Percentiles rank a stretch among this genome's conserved stretches.
Conservation (phyloP, 805 yeast genomes). For the Candida germanica region DNA sequence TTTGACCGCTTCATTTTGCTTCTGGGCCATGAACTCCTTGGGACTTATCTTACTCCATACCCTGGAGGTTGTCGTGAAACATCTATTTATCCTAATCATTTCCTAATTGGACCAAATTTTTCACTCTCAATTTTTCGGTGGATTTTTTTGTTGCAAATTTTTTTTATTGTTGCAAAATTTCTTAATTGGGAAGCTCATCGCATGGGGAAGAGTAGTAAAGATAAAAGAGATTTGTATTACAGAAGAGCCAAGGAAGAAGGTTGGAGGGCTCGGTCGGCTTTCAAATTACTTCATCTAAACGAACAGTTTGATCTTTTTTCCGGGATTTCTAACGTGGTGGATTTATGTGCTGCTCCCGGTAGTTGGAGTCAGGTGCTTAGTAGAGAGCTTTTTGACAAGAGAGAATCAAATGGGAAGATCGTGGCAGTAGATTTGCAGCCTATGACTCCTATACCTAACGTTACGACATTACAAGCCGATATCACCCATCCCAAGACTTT, state of each 20-base stretch:
- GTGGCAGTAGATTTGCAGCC: slow-evolving; percentile 97
- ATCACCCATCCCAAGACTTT: slow-evolving; percentile 94
- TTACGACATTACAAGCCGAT: slow-evolving; percentile 89
- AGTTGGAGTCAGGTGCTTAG: slow-evolving; percentile 97
- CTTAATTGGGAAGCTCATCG: too few species aligned
- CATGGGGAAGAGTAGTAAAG: slow-evolving; percentile 95
- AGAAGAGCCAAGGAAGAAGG: slow-evolving; percentile 97
- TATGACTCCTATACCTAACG: slow-evolving; percentile 94
- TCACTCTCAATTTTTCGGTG: not conserved
- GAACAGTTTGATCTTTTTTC: slow-evolving; percentile 83
- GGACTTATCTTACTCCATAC: slow-evolving; percentile 19
- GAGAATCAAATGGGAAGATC: slow-evolving; percentile 55
- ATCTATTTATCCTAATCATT: slow-evolving; percentile 5
- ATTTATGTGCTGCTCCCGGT: slow-evolving; percentile 95
- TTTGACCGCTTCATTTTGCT: slow-evolving; percentile 21
- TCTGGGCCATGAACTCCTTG: slow-evolving; percentile 28
- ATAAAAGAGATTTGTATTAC: slow-evolving; percentile 87
- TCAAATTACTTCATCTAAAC: slow-evolving; percentile 84
- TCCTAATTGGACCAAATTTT: slow-evolving; percentile 5
- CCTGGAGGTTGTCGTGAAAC: slow-evolving; percentile 12
- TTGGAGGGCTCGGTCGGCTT: slow-evolving; percentile 96
- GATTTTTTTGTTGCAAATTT: slow-evolving; percentile 1
- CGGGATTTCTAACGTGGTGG: slow-evolving; percentile 81
- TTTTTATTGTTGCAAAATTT: too few species aligned
- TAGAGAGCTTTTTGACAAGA: slow-evolving; percentile 53